A percentile compares a stretch with the other conserved stretches of the same genome.
Conservation (phyloP, 805 yeast species). For the Lipomyces starkeyi region DNA sequence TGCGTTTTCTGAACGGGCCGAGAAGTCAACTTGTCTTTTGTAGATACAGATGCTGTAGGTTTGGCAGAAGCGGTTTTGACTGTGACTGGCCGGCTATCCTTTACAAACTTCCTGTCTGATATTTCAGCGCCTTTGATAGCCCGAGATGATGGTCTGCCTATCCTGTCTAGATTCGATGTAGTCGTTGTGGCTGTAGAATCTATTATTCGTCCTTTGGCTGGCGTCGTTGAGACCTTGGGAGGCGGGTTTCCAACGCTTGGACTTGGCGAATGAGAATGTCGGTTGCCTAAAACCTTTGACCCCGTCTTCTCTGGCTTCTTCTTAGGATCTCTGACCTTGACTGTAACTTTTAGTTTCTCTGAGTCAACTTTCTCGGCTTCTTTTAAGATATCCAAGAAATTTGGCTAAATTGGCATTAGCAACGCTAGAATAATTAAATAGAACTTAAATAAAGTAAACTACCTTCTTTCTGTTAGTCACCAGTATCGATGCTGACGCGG, state of each 20-base stretch:
- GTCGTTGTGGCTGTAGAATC: neutral
- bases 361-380: slow-evolving; percentile 67
- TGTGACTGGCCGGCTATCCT: neutral
- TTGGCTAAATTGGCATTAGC: slow-evolving; percentile 48
- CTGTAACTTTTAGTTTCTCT: slow-evolving; percentile 52
- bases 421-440: neutral
- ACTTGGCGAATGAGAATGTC: slow-evolving; percentile 1
- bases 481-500: neutral
- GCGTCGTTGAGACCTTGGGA: neutral
- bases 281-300: neutral
- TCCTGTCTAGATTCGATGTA: neutral
- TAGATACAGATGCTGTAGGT: neutral
- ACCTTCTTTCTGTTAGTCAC: slow-evolving; percentile 2
- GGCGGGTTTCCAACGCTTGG: neutral
- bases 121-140: neutral
- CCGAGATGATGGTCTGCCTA: neutral
- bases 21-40: neutral
- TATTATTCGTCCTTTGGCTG: neutral
- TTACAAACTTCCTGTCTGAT: neutral
- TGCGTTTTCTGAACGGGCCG: neutral
- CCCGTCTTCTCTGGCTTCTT: slow-evolving; percentile 18
- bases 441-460: neutral
- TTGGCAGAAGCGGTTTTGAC: neutral
- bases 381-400: slow-evolving; percentile 71
- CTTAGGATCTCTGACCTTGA: slow-evolving; percentile 46